Percentiles rank a stretch among this genome's conserved stretches.
phyloP scores from a whole-genome alignment of 106 monocot genomes.

The Acanthochlamys bracteata region DNA sequence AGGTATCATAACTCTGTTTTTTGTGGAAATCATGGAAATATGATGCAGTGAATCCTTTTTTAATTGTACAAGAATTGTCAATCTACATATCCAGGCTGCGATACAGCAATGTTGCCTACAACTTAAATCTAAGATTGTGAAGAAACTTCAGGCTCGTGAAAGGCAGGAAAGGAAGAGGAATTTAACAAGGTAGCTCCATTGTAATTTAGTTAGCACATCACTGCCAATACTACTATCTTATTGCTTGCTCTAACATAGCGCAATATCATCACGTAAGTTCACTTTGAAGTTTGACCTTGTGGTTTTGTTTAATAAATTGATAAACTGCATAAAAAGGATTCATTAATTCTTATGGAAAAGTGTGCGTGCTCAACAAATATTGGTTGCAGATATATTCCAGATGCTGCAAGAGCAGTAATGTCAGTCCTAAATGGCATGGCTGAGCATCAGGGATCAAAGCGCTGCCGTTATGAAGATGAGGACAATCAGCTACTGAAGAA shows the following conservation, averaged over 20 bases:
- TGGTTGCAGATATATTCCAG: constrained; percentile 61
- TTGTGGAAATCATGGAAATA: too few species aligned
- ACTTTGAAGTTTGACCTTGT: too few species aligned
- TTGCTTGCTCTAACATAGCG: too few species aligned
- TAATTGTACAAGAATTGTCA: too few species aligned
- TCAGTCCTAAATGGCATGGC: constrained; percentile 43
- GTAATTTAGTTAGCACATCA: too few species aligned
- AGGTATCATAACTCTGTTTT: constrained; percentile 27
- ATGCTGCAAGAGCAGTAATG: constrained; percentile 57
- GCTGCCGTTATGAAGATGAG: constrained; percentile 32
- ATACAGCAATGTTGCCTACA: constrained; percentile 94
- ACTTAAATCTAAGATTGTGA: constrained; percentile 90
- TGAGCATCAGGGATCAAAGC: constrained; percentile 23
- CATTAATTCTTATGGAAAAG: too few species aligned
- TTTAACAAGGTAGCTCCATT: constrained; percentile 15
- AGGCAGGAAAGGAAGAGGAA: constrained; percentile 87
- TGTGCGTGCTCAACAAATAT: too few species aligned
- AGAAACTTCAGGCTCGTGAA: constrained; percentile 92
- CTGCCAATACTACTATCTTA: too few species aligned
- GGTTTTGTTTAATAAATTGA: too few species aligned
- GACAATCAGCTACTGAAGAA: constrained; percentile 46
- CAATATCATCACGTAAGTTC: too few species aligned
- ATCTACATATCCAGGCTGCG: constrained; percentile 46
- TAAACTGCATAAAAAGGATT: too few species aligned
- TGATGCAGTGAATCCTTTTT: too few species aligned